Conservation (phyloP, 139 green algal genomes). For the Diplosphaera chodatii region DNA sequence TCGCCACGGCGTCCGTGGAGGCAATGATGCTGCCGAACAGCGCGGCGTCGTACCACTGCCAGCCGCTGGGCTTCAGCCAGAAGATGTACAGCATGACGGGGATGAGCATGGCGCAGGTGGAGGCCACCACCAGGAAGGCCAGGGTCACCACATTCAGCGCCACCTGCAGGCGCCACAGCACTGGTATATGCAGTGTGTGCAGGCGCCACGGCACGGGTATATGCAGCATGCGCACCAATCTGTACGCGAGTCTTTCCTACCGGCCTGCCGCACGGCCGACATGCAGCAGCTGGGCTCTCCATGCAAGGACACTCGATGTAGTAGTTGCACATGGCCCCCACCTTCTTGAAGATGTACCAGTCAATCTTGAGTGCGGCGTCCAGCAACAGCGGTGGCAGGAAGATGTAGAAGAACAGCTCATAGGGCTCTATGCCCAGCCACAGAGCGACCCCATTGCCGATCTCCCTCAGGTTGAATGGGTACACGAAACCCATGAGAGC, state of each 20-base stretch:
- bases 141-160: slow-evolving; percentile 55
- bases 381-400: slow-evolving; percentile 72
- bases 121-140: slow-evolving; percentile 67
- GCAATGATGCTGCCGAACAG: slow-evolving; percentile 71
- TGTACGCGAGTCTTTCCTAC: too few relatives aligned
- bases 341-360: too few relatives aligned
- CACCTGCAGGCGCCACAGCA: too few relatives aligned
- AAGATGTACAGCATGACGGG: slow-evolving; percentile 74
- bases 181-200: too few relatives aligned
- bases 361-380: slow-evolving; percentile 71
- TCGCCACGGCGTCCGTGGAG: slow-evolving; percentile 31
- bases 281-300: too few relatives aligned
- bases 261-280: too few relatives aligned
- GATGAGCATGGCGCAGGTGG: slow-evolving; percentile 50
- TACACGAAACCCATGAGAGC: slow-evolving; percentile 43
- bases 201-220: too few relatives aligned
- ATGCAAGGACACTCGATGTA: too few relatives aligned
- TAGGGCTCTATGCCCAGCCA: slow-evolving; percentile 75
- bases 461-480: slow-evolving; percentile 48
- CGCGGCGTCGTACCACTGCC: slow-evolving; percentile 60
- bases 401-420: slow-evolving; percentile 82
- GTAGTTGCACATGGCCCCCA: too few relatives aligned
- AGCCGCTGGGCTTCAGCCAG: slow-evolving; percentile 44
- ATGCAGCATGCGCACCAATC: too few relatives aligned
- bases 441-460: slow-evolving; percentile 66